Percentiles rank a stretch among this genome's conserved stretches.
phyloP scores from a whole-genome alignment of 495 filamentous ascomycete genomes.

The Wilcoxina mikolae region DNA sequence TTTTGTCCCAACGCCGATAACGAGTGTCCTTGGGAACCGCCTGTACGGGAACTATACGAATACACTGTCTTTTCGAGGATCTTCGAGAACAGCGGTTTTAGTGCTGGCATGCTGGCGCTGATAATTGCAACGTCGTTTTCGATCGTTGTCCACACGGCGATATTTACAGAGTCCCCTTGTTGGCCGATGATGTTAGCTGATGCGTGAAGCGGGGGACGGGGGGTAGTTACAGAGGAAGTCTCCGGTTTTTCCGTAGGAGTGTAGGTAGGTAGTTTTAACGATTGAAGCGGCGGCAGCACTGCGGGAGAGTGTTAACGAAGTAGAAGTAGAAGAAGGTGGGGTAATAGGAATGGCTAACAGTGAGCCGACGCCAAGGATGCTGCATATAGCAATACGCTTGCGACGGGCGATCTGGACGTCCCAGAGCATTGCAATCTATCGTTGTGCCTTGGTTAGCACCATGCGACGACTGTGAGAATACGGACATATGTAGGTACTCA shows the following conservation, averaged over 20 bases:
- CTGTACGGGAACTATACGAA: not conserved
- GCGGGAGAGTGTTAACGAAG: constrained; percentile 1
- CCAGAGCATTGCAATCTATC: constrained; percentile 32
- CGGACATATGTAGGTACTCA: not conserved
- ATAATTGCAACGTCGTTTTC: constrained; percentile 18
- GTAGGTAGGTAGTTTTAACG: constrained; percentile 34
- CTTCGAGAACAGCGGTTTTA: constrained; percentile 21
- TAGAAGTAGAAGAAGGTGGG: not conserved
- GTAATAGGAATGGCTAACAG: constrained; percentile 29
- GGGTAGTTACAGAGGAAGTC: constrained; percentile 37
- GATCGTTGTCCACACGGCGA: constrained; percentile 11
- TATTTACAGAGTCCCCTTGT: not conserved
- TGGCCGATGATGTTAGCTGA: not conserved
- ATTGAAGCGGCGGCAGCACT: constrained; percentile 36
- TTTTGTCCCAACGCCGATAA: not conserved
- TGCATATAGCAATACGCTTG: constrained; percentile 32
- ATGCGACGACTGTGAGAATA: not conserved
- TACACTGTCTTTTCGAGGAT: constrained; percentile 8
- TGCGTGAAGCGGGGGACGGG: not conserved
- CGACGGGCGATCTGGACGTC: constrained; percentile 34
- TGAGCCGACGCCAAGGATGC: constrained; percentile 33
- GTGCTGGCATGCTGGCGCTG: constrained; percentile 15
- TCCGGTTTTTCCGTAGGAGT: constrained; percentile 30
- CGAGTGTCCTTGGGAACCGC: not conserved
- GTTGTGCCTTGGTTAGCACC: not conserved